Conservation (phyloP, 2,329 filamentous ascomycete genomes). For the Tolypocladium inflatum region DNA sequence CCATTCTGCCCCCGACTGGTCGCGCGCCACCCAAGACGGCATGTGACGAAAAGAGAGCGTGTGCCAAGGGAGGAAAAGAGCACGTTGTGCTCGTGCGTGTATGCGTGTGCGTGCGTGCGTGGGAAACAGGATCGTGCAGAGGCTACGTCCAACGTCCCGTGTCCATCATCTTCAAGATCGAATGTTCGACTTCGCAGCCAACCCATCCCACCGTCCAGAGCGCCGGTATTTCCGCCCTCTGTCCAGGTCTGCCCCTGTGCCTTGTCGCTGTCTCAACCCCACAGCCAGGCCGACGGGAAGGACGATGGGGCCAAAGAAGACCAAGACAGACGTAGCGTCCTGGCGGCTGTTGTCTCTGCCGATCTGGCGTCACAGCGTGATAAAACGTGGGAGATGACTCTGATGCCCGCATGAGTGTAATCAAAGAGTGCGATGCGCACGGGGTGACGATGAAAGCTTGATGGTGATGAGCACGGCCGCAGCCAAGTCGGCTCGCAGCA, state of each 20-base stretch:
- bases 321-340: background rate
- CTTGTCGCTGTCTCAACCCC: background rate
- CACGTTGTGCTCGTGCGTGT: background rate
- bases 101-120: background rate
- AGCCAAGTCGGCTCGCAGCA: background rate
- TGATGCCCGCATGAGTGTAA: background rate
- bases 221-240: background rate
- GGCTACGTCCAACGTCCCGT: background rate
- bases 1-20: background rate
- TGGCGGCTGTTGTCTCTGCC: background rate
- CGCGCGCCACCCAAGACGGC: background rate
- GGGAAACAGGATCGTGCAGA: background rate
- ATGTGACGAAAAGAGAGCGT: background rate
- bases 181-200: background rate
- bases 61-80: background rate
- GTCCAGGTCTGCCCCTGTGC: background rate
- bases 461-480: background rate
- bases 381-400: constrained; percentile 2
- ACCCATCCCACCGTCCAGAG: background rate
- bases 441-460: background rate
- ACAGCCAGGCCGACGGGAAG: background rate
- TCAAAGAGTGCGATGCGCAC: background rate
- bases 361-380: background rate
- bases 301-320: background rate
- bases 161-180: background rate